phyloP scores from a whole-genome alignment of 2,329 filamentous ascomycete genomes.

The Venturia carpophila region DNA sequence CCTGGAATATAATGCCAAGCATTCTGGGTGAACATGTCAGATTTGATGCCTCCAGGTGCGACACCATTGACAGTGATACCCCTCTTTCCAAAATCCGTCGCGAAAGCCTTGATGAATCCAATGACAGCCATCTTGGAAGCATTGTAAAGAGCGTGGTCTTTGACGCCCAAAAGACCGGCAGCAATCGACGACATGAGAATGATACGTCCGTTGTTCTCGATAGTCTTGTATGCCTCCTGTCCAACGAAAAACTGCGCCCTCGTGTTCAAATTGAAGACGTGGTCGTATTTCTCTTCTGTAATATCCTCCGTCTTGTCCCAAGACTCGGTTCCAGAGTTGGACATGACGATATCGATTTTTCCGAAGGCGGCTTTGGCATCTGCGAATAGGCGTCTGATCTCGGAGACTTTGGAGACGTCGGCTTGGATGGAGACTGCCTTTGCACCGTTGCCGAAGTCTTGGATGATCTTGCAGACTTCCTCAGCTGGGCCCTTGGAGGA shows the following conservation, averaged over 20 bases:
- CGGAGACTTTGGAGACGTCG: constrained; percentile 46
- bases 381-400: constrained; percentile 53
- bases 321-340: constrained; percentile 52
- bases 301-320: constrained; percentile 64
- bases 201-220: constrained; percentile 61
- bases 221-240: constrained; percentile 64
- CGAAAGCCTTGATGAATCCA: constrained; percentile 63
- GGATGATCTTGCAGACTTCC: constrained; percentile 41
- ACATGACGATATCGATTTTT: constrained; percentile 44
- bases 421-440: constrained; percentile 51
- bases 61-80: constrained; percentile 66
- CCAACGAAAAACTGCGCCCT: constrained; percentile 71
- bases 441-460: constrained; percentile 40
- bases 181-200: constrained; percentile 70
- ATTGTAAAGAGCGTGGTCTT: constrained; percentile 65
- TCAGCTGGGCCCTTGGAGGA: constrained; percentile 44
- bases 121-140: constrained; percentile 66
- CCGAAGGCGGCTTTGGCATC: constrained; percentile 36
- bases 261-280: constrained; percentile 61
- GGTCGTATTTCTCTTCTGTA: constrained; percentile 62
- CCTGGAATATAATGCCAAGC: constrained; percentile 46
- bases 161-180: constrained; percentile 57
- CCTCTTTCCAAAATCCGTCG: constrained; percentile 60
- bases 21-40: constrained; percentile 68
- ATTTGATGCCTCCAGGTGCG: constrained; percentile 65